A percentile compares a stretch with the other conserved stretches of the same genome.
Conservation (phyloP, 148 eudicot species). For the Polygonum maritimum region DNA sequence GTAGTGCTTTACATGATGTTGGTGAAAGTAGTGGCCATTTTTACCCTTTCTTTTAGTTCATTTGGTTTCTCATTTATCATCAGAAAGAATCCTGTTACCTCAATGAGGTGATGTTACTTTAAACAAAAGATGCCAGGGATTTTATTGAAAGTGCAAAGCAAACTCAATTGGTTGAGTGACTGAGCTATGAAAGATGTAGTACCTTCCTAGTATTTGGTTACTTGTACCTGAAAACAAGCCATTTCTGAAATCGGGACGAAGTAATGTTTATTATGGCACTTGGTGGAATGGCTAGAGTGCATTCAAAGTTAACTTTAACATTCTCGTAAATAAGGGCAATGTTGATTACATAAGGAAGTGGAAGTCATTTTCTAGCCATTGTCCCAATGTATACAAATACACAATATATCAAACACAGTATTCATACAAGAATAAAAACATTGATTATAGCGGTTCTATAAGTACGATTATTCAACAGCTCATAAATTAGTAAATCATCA, state of each 20-base stretch:
- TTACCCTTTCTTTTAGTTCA: neutral
- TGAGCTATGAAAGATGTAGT: neutral
- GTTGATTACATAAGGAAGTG: too few relatives aligned
- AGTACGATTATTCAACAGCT: neutral
- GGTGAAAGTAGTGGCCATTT: neutral
- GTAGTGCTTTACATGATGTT: neutral
- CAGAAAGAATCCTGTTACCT: neutral
- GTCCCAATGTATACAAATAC: too few relatives aligned
- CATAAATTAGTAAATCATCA: neutral
- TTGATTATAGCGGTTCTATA: too few relatives aligned
- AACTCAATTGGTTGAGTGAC: neutral
- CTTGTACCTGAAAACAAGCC: neutral
- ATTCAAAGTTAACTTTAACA: neutral
- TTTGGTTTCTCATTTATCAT: neutral
- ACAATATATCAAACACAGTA: too few relatives aligned
- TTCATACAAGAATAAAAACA: too few relatives aligned
- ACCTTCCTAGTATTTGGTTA: neutral
- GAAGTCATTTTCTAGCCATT: too few relatives aligned
- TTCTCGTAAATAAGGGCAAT: too few relatives aligned
- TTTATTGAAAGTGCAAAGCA: neutral
- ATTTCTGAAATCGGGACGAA: neutral
- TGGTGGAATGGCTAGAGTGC: neutral
- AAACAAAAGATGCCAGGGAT: neutral
- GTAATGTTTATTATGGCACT: neutral
- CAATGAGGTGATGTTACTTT: neutral